Base-by-base conservation (phyloP, 768 basidiomycete species). In the Hericium erinaceus region DNA sequence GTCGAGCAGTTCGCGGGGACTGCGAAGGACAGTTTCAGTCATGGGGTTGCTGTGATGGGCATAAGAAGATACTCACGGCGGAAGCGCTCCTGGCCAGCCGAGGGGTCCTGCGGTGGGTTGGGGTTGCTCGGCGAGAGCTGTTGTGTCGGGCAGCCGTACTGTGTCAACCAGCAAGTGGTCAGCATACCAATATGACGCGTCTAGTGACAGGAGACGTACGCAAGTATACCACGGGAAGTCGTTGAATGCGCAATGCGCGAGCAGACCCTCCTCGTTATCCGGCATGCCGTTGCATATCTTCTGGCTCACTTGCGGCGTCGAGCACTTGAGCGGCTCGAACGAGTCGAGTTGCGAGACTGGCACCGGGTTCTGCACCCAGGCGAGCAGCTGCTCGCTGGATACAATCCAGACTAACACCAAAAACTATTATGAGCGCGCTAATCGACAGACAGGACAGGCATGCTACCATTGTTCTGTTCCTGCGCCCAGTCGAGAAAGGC, bases 191-290 rank as follows among this genome's bases (percentile, higher is more conserved):
- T n/a, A 11, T 13, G 49, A 37, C n/a, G 9, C 37, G 50, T 39
- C 24, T 37, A 16, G 39, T 7, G 48, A 37, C 18, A 18, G 22
- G 49, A 7, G 4, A 80, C 84, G 51, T 68, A 87, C 85, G 67
- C 87, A 89, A 56, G 87, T 90, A 60, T 72, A 84, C 77, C 87
- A 92, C 3, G 89, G 88, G 74, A 87, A 89, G 66, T 88, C 87
- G 0, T 77, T 57, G 72, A 90, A 90, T 4, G 73, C 67, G 68
- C 89, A 90, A 52, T 79, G 79, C 12, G 72, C 68, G 18, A 88
- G 64, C 15, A 88, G 68, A 5, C 87, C 87, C 1, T 67, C 69
- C 69, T 90, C 81, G 64, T 88, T 87, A 57, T 70, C 69, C 1
- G 84, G 83, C 18, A 92, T 82, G 39, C 89, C 89, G 64, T 91